Conservation (phyloP, 176 grass and related monocot species). For the Cenchrus purpureus region DNA sequence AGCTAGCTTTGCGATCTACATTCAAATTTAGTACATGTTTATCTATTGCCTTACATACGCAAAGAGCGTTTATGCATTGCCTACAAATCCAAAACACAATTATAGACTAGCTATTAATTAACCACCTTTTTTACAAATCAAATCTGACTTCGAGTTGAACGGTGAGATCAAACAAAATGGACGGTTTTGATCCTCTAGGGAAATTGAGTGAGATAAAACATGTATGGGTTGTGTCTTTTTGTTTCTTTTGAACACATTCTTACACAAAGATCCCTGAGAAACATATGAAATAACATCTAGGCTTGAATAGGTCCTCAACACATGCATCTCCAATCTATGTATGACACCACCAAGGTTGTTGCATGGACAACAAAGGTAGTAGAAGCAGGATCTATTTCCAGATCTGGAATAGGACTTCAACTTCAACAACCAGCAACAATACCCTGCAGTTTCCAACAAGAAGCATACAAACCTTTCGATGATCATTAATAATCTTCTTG, state of each 20-base stretch:
- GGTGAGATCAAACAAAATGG: not conserved
- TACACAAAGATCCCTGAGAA: not conserved
- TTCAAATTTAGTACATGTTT: not conserved
- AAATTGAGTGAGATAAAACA: not conserved
- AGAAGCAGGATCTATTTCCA: not conserved
- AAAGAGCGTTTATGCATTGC: not conserved
- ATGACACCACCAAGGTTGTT: not conserved
- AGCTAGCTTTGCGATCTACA: not conserved
- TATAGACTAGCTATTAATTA: not conserved
- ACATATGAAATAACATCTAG: not conserved
- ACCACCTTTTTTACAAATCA: not conserved
- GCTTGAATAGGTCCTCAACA: not conserved
- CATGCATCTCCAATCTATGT: not conserved
- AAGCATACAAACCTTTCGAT: not conserved
- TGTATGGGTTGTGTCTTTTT: not conserved
- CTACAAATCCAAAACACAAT: not conserved
- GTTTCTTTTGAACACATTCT: not conserved
- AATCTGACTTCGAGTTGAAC: not conserved
- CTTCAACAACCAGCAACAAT: not conserved
- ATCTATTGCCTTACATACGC: not conserved
- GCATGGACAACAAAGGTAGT: not conserved
- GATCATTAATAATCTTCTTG: not conserved
- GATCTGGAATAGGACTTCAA: not conserved
- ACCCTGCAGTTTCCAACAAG: not conserved
- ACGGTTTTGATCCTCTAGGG: not conserved